Conservation (phyloP, 306 rosid species). For the Castanea mollissima region DNA sequence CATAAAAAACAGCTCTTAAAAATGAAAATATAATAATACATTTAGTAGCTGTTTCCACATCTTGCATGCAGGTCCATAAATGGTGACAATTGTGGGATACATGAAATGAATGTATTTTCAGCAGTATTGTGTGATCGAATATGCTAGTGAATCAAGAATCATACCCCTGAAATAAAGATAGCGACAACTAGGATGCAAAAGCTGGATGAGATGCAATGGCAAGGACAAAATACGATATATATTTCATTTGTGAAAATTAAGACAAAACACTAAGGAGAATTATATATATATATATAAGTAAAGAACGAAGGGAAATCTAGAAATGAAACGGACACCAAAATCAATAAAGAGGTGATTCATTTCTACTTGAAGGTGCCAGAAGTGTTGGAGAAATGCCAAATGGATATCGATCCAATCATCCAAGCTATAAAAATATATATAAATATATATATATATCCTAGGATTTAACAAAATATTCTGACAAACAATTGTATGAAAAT, state of each 20-base stretch:
- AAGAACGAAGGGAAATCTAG: background rate
- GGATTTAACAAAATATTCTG: background rate
- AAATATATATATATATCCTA: background rate
- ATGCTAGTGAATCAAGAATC: background rate
- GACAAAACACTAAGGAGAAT: no score
- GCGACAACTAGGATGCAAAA: background rate
- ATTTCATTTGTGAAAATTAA: background rate
- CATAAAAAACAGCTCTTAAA: constrained; percentile 12
- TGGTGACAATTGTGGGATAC: background rate
- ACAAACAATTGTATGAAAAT: background rate
- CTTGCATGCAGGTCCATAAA: background rate
- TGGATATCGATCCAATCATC: background rate
- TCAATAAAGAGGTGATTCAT: background rate
- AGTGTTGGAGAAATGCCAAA: background rate
- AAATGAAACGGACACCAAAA: background rate
- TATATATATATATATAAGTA: no score
- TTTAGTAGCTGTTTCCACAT: background rate
- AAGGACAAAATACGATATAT: background rate
- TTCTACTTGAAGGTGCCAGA: background rate
- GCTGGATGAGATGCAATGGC: background rate
- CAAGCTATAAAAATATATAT: no score
- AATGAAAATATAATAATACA: background rate
- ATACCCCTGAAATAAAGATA: background rate
- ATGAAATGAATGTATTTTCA: background rate
- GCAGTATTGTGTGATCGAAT: background rate